These are phyloP conservation scores for Tripterygium wilfordii DNA, from an alignment of 177 flowering plant genomes.

Conservation along the genomic window DNA sequence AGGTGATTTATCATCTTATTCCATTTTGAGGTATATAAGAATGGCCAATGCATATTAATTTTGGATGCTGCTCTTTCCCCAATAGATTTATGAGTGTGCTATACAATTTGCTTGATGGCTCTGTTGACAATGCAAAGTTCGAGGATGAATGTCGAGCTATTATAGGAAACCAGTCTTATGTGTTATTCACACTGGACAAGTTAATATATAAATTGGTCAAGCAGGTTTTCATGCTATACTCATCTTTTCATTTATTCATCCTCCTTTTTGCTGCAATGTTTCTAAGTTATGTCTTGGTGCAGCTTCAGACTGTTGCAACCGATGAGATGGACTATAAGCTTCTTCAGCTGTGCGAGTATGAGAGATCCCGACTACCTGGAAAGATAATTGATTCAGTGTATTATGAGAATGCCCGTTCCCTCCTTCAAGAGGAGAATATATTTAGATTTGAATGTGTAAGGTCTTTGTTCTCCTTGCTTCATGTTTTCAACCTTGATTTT, in stretches of 20 bases:
- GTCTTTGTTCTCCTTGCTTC: slow-evolving; percentile 6
- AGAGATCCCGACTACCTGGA: slow-evolving; percentile 53
- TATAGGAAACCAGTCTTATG: slow-evolving; percentile 84
- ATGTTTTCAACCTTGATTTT: background rate
- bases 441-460: slow-evolving; percentile 78
- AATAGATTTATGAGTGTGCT: slow-evolving; percentile 76
- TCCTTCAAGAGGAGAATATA: slow-evolving; percentile 70
- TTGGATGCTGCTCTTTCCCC: no score
- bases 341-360: slow-evolving; percentile 77
- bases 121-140: slow-evolving; percentile 78
- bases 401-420: slow-evolving; percentile 64
- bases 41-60: no score
- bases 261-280: background rate
- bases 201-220: slow-evolving; percentile 76
- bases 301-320: slow-evolving; percentile 72
- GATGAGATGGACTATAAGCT: slow-evolving; percentile 82
- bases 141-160: slow-evolving; percentile 94
- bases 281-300: slow-evolving; percentile 19
- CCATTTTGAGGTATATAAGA: no score
- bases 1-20: slow-evolving; percentile 45
- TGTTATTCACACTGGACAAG: slow-evolving; percentile 86
- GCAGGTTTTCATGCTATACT: slow-evolving; percentile 44
- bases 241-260: background rate
- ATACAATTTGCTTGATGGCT: slow-evolving; percentile 74
- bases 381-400: slow-evolving; percentile 62